Evolutionary conservation across 805 yeast species (phyloP).

Genomic region (Kregervanrija fluxuum): DNA sequence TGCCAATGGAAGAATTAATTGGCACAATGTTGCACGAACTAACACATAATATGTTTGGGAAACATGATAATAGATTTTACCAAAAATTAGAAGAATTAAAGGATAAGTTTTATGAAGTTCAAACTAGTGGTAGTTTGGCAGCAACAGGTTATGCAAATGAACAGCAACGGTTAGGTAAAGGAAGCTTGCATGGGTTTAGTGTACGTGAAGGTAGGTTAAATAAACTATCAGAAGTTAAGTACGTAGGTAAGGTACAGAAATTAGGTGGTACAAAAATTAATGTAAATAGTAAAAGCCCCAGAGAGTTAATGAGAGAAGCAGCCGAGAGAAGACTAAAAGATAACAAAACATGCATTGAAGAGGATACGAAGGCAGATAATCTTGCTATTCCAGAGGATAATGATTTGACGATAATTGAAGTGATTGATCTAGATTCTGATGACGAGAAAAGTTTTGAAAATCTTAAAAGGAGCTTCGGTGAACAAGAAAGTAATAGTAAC

Average conservation of each 20-base stretch:
- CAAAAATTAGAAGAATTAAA: constrained; percentile 54
- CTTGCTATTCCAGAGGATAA: constrained; percentile 35
- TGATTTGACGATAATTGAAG: constrained; percentile 35
- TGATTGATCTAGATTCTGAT: constrained; percentile 15
- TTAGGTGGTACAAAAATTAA: constrained; percentile 20
- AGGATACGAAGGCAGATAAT: constrained; percentile 14
- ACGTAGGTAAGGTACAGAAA: constrained; percentile 33
- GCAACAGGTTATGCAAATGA: constrained; percentile 44
- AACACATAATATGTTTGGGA: constrained; percentile 71
- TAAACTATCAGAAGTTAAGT: constrained; percentile 34
- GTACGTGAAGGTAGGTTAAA: constrained; percentile 34
- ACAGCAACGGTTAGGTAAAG: constrained; percentile 38
- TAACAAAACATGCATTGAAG: constrained; percentile 38
- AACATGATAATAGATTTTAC: constrained; percentile 73
- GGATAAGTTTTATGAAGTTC: constrained; percentile 39
- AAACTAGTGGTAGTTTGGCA: constrained; percentile 33
- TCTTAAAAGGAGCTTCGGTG: background rate
- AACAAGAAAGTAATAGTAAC: background rate
- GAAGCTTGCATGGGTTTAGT: constrained; percentile 7
- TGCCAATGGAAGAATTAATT: constrained; percentile 57
- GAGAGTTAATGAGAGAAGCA: constrained; percentile 49
- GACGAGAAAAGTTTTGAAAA: constrained; percentile 1
- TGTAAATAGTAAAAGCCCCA: constrained; percentile 19
- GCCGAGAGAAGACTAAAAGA: constrained; percentile 55
- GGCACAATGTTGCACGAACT: constrained; percentile 89